phyloP scores from a whole-genome alignment of 2,329 filamentous ascomycete species.

The Cadophora luteo-olivacea region DNA sequence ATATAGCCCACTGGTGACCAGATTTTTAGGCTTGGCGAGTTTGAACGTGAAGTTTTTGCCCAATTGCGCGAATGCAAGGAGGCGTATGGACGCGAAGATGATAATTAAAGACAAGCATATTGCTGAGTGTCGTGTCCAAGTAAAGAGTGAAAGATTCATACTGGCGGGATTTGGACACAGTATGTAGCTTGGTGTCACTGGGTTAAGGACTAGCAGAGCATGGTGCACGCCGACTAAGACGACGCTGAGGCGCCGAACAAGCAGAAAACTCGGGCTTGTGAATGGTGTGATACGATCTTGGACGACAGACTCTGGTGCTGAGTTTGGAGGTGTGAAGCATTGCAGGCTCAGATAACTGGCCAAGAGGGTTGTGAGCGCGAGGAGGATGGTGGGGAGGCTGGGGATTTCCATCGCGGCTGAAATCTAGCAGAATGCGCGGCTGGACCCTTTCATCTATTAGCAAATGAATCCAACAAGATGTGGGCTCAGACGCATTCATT shows the following conservation, averaged over 20 bases:
- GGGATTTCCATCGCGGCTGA: neutral
- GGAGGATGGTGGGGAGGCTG: conserved; percentile 12
- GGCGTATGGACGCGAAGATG: conserved; percentile 41
- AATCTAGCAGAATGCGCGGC: neutral
- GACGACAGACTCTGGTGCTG: conserved; percentile 6
- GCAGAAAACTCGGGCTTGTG: conserved; percentile 13
- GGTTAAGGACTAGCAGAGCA: conserved; percentile 20
- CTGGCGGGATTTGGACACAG: conserved; percentile 25
- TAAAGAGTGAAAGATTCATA: conserved; percentile 34
- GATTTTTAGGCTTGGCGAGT: conserved; percentile 60
- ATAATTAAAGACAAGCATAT: conserved; percentile 36
- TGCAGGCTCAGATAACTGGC: conserved; percentile 23
- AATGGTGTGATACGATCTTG: conserved; percentile 17
- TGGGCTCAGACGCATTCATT: no score
- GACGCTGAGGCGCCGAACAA: conserved; percentile 12
- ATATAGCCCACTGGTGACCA: conserved; percentile 85
- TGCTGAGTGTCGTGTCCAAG: conserved; percentile 37
- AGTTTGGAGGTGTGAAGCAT: conserved; percentile 25
- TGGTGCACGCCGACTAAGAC: conserved; percentile 22
- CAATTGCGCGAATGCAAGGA: conserved; percentile 52
- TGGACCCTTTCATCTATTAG: no score
- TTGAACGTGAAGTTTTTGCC: conserved; percentile 61
- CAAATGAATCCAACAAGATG: no score
- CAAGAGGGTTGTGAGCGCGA: conserved; percentile 18
- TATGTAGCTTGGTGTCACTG: conserved; percentile 1